Evolutionary conservation across 2,329 filamentous ascomycete species (phyloP).

Genomic region (Trichoderma atroviride): DNA sequence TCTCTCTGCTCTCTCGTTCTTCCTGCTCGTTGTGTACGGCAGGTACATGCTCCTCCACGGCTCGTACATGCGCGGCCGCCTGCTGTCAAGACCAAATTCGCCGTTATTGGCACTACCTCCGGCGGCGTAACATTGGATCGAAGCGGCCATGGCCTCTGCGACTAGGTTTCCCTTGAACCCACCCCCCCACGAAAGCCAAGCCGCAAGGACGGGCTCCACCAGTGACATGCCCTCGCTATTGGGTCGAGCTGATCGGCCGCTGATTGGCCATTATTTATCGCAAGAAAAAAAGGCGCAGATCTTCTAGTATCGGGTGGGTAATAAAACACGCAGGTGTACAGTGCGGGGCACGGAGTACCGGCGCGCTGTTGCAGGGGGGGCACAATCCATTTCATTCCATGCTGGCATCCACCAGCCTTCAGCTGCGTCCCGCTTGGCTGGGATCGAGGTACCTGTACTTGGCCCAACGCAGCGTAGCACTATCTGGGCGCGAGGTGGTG

Average conservation of each 20-base stretch:
- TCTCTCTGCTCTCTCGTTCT: neutral
- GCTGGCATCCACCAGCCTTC: constrained; percentile 27
- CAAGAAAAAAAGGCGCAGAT: constrained; percentile 39
- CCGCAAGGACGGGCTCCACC: constrained; percentile 28
- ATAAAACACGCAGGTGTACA: neutral
- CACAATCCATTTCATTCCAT: constrained; percentile 1
- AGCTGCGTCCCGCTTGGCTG: constrained; percentile 24
- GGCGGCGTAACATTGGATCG: constrained; percentile 26
- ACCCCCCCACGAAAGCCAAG: constrained; percentile 23
- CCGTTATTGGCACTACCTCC: constrained; percentile 28
- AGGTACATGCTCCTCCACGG: neutral
- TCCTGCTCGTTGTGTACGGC: neutral
- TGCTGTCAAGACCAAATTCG: constrained; percentile 21
- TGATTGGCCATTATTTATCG: constrained; percentile 34
- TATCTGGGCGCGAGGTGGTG: constrained; percentile 22
- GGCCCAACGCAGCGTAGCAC: constrained; percentile 13
- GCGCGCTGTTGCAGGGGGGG: neutral
- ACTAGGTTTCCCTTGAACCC: neutral
- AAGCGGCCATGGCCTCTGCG: neutral
- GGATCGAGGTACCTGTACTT: constrained; percentile 9
- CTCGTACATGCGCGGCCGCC: constrained; percentile 20
- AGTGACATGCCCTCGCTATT: constrained; percentile 33
- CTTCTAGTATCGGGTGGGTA: constrained; percentile 24
- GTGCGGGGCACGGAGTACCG: neutral
- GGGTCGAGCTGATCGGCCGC: constrained; percentile 27